Evolutionary conservation across 2,329 filamentous ascomycete species (phyloP).

Genomic region (Botrytis elliptica): DNA sequence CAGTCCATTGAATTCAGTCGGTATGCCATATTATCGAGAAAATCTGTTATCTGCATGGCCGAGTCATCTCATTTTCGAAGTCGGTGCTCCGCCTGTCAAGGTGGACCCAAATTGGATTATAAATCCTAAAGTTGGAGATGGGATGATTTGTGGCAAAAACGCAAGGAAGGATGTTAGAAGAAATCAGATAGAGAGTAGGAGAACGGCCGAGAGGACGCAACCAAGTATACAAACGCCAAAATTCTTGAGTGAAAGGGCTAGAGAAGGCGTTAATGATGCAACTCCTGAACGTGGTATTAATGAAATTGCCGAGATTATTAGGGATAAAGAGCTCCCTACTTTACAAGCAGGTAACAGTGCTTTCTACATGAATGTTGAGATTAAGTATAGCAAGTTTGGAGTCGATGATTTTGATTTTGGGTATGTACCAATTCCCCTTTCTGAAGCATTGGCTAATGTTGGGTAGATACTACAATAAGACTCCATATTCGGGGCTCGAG

Average conservation of each 20-base stretch:
- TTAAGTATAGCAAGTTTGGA: conserved; percentile 98
- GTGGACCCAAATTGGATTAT: conserved; percentile 70
- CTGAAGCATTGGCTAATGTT: conserved; percentile 26
- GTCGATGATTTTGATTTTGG: conserved; percentile 99
- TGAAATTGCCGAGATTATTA: conserved; percentile 64
- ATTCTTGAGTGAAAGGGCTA: conserved; percentile 90
- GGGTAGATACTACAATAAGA: conserved; percentile 86
- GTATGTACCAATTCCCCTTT: conserved; percentile 46
- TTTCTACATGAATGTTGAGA: conserved; percentile 92
- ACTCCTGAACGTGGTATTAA: conserved; percentile 43
- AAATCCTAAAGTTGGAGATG: conserved; percentile 68
- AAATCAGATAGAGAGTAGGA: conserved; percentile 81
- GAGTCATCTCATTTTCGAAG: conserved; percentile 75
- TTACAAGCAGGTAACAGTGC: conserved; percentile 79
- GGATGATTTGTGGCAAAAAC: conserved; percentile 77
- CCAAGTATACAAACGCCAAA: conserved; percentile 73
- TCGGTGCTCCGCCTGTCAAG: conserved; percentile 76
- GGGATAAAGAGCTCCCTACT: conserved; percentile 69
- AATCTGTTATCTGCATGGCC: conserved; percentile 87
- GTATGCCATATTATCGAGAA: conserved; percentile 92
- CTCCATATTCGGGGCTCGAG: conserved; percentile 84
- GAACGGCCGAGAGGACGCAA: conserved; percentile 59
- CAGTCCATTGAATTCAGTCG: conserved; percentile 78
- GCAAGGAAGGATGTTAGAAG: conserved; percentile 64
- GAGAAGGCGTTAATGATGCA: conserved; percentile 57